phyloP scores from a whole-genome alignment of 768 basidiomycete genomes.

The Trametes coccinea region DNA sequence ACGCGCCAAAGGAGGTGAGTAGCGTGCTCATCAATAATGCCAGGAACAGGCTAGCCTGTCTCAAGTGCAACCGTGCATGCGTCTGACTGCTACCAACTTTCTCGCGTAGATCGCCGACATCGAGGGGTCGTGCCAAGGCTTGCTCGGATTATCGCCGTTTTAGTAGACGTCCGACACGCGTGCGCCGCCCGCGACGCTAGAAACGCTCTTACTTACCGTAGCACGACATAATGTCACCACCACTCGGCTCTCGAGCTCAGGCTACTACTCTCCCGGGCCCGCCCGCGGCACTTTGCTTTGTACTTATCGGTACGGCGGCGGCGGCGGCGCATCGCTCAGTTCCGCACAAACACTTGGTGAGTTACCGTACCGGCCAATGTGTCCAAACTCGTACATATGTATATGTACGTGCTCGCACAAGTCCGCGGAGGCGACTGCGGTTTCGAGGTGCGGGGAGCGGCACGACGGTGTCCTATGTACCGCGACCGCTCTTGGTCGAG shows the following conservation, averaged over 20 bases:
- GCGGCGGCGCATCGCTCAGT: no score
- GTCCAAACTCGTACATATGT: no score
- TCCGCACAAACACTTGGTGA: no score
- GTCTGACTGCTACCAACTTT: not conserved
- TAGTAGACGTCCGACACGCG: constrained; percentile 21
- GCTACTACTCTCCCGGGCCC: no score
- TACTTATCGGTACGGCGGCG: no score
- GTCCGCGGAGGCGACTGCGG: no score
- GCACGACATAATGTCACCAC: not conserved
- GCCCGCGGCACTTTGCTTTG: no score
- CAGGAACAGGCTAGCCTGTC: not conserved
- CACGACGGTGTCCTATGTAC: no score
- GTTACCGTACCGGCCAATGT: no score
- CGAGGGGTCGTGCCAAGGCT: constrained; percentile 78
- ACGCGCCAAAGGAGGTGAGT: constrained; percentile 81
- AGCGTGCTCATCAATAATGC: not conserved
- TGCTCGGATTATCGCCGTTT: constrained; percentile 60
- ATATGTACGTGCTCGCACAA: no score
- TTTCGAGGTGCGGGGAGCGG: no score
- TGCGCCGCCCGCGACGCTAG: not conserved
- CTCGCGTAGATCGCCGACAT: constrained; percentile 60
- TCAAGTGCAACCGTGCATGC: not conserved
- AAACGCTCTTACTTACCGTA: not conserved
- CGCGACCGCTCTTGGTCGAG: no score
- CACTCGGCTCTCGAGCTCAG: not conserved